These are phyloP conservation scores for Torulaspora pretoriensis DNA, from an alignment of 1,139 yeast genomes.

Conservation along the genomic window DNA sequence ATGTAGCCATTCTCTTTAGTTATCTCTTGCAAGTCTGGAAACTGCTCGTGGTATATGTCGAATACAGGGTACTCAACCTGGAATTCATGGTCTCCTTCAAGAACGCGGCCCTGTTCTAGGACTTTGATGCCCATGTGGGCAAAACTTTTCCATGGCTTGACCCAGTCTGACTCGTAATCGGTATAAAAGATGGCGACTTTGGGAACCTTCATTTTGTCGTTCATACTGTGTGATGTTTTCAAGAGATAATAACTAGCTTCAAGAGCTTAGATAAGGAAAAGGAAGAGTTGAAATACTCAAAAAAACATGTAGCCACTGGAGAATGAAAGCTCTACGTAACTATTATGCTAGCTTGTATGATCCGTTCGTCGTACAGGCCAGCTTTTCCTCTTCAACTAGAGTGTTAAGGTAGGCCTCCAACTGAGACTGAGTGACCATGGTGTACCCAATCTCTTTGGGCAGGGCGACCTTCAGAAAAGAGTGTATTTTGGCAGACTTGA, in stretches of 20 bases:
- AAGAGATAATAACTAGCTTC: neutral
- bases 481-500: slow-evolving; percentile 49
- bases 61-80: slow-evolving; percentile 22
- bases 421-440: slow-evolving; percentile 37
- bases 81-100: slow-evolving; percentile 9
- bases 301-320: neutral
- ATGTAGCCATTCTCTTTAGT: slow-evolving; percentile 12
- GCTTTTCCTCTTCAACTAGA: slow-evolving; percentile 45
- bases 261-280: neutral
- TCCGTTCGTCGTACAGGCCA: slow-evolving; percentile 25
- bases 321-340: neutral
- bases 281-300: neutral
- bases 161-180: slow-evolving; percentile 26
- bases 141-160: slow-evolving; percentile 26
- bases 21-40: slow-evolving; percentile 25
- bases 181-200: slow-evolving; percentile 32
- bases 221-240: neutral
- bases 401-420: slow-evolving; percentile 40
- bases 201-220: neutral
- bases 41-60: slow-evolving; percentile 25
- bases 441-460: slow-evolving; percentile 46
- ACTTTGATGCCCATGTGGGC: slow-evolving; percentile 26
- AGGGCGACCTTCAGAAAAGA: slow-evolving; percentile 51
- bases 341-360: slow-evolving; percentile 16
- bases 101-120: slow-evolving; percentile 17